Evolutionary conservation across 768 basidiomycete genomes (phyloP), one percentile per base, ranked within the genome.

Genomic region (Suillus spraguei): DNA sequence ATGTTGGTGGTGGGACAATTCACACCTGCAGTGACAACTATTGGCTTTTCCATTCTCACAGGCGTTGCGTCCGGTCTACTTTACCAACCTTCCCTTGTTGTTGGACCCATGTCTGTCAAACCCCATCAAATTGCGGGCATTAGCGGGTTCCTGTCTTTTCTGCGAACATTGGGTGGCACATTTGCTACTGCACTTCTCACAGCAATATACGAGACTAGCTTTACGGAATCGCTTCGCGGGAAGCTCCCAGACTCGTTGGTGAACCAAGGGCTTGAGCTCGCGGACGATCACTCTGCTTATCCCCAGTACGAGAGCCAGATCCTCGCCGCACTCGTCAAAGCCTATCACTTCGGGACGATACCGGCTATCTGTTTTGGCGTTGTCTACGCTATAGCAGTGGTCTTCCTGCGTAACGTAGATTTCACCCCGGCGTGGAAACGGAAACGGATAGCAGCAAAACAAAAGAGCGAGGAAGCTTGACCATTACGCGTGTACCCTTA

Each of bases 131-230:
- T 76, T 35, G 75, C 75, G 4, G 76, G 75, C 9, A 77, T 76
- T 65, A 76, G 76, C n/a, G 75, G 75, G 11, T 76, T 76, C 64
- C 50, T 76, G 9, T 77, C 75, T 5, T 76, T 76, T 55, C 70
- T 76, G n/a, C 71, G 75, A 17, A 76, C 75, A 16, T 63, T 76
- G 0, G 75, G 75, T 2, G 75, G 75, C 20, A 76, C 75, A 49
- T 76, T 76, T 36, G 76, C 75, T 9, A 77, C 75, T 5, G 76
- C 76, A 8, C 76, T 76, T 42, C 72, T 76, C 52, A 76, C 75
- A 3, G 76, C 75, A 0, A 60, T 76, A 14, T 76, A 68, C 7
- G 75, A 76, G 60, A 76, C 75, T 16, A 71, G 65, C 10, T 76
- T 76, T 58, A 76, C 76, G 22, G 62, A 69, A 3, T 68, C 74